A percentile compares a stretch with the other conserved stretches of the same genome.
These are phyloP conservation scores for Phyllosticta citriasiana DNA, from an alignment of 2,329 filamentous ascomycete species.

Conservation along the genomic window DNA sequence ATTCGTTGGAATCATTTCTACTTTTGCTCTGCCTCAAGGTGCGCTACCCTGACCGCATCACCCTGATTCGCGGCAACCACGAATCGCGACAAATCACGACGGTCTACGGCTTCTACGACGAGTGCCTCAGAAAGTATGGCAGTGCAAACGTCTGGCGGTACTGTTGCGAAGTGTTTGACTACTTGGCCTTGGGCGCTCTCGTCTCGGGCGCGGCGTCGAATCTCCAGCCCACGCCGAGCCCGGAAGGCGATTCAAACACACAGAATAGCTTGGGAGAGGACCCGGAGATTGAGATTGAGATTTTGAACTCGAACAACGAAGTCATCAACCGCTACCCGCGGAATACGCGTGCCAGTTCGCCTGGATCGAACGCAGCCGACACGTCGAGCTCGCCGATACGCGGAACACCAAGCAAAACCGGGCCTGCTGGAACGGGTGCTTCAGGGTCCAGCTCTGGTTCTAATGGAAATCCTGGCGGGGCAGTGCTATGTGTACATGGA, in stretches of 20 bases:
- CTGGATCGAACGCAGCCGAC: not conserved
- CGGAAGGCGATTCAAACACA: slow-evolving; percentile 40
- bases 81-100: slow-evolving; percentile 95
- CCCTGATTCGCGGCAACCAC: slow-evolving; percentile 88
- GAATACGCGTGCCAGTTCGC: not conserved
- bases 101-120: slow-evolving; percentile 97
- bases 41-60: slow-evolving; percentile 93
- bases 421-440: slow-evolving; percentile 70
- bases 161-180: slow-evolving; percentile 97
- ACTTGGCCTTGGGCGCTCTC: slow-evolving; percentile 80
- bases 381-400: slow-evolving; percentile 30
- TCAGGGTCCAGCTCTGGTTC: slow-evolving; percentile 54
- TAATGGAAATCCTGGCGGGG: slow-evolving; percentile 57
- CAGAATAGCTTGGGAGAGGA: slow-evolving; percentile 36
- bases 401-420: slow-evolving; percentile 31
- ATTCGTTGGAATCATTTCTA: slow-evolving; percentile 92
- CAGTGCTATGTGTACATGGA: slow-evolving; percentile 91
- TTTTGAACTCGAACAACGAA: slow-evolving; percentile 73
- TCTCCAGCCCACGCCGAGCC: slow-evolving; percentile 51
- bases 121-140: slow-evolving; percentile 91
- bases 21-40: slow-evolving; percentile 94
- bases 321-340: slow-evolving; percentile 65
- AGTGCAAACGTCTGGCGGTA: slow-evolving; percentile 93
- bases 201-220: slow-evolving; percentile 72
- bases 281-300: slow-evolving; percentile 81